A percentile compares a stretch with the other conserved stretches of the same genome.
Conservation (phyloP, 306 rosid genomes). For the Vigna nakashimae region DNA sequence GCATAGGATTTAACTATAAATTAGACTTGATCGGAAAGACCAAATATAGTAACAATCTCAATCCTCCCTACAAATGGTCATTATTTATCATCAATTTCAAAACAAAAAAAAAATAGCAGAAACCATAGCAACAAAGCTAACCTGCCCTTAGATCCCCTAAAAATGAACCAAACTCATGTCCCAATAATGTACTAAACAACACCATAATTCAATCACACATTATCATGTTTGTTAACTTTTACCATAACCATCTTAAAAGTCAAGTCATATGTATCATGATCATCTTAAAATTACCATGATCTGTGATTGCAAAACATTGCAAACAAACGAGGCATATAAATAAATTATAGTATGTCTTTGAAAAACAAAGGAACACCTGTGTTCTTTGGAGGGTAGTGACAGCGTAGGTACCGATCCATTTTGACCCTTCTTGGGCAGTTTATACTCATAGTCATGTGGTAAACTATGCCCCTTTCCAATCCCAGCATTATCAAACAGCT, state of each 20-base stretch:
- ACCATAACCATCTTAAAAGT: neutral
- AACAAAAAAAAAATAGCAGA: slow-evolving; percentile 16
- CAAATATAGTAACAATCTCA: neutral
- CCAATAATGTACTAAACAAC: neutral
- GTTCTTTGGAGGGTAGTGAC: slow-evolving; percentile 13
- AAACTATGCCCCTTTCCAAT: slow-evolving; percentile 41
- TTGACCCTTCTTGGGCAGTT: neutral
- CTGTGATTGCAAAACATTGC: neutral
- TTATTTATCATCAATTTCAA: slow-evolving; percentile 7
- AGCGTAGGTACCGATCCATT: slow-evolving; percentile 58
- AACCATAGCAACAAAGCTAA: neutral
- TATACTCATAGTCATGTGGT: slow-evolving; percentile 8
- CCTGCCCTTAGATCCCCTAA: neutral
- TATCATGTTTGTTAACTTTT: neutral
- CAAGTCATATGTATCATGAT: neutral
- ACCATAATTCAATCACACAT: neutral
- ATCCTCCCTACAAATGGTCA: slow-evolving; percentile 12
- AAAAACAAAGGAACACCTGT: slow-evolving; percentile 44
- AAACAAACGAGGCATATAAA: neutral
- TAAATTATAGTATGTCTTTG: neutral
- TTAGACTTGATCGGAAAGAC: slow-evolving; percentile 27
- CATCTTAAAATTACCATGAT: neutral
- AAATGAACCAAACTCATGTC: neutral
- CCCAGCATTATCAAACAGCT: slow-evolving; percentile 61
- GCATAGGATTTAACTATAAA: slow-evolving; percentile 13